Conservation (phyloP, 352 stramenopile species). For the Phytophthora quininea region DNA sequence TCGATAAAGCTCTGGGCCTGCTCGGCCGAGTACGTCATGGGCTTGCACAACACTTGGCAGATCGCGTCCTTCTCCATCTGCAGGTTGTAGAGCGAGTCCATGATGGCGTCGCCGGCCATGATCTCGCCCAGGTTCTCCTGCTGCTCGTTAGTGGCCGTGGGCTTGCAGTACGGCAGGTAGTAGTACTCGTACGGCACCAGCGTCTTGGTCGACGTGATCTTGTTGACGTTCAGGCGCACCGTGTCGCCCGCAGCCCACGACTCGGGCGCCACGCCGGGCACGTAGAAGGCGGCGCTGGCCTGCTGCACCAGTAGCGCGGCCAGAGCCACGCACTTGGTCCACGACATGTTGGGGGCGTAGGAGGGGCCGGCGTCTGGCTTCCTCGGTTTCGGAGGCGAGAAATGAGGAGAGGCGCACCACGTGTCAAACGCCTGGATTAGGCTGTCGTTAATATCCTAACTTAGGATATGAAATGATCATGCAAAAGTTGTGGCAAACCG, state of each 20-base stretch:
- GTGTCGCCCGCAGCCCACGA: slow-evolving; percentile 83
- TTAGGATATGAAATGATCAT: too few species aligned
- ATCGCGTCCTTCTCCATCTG: slow-evolving; percentile 90
- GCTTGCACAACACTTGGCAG: slow-evolving; percentile 91
- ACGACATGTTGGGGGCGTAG: slow-evolving; percentile 24
- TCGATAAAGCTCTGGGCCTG: slow-evolving; percentile 88
- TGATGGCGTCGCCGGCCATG: slow-evolving; percentile 91
- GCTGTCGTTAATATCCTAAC: too few species aligned
- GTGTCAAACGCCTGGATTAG: too few species aligned
- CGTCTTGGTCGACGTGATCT: slow-evolving; percentile 98
- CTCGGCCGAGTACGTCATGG: slow-evolving; percentile 79
- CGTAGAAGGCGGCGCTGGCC: slow-evolving; percentile 76
- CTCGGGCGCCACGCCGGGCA: slow-evolving; percentile 85
- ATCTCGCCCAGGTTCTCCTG: slow-evolving; percentile 94
- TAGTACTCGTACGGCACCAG: slow-evolving; percentile 99
- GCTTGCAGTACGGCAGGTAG: slow-evolving; percentile 94
- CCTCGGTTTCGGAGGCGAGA: neutral
- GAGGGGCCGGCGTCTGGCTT: slow-evolving; percentile 5
- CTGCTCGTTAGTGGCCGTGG: slow-evolving; percentile 80
- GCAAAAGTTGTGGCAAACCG: too few species aligned
- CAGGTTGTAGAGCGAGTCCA: slow-evolving; percentile 90
- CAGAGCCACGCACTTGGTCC: slow-evolving; percentile 40
- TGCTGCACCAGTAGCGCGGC: slow-evolving; percentile 27
- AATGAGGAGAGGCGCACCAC: neutral
- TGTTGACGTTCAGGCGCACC: slow-evolving; percentile 96